phyloP scores from a whole-genome alignment of 1,284 basidiomycete species.

The Neotropicomus parvogracilis region DNA sequence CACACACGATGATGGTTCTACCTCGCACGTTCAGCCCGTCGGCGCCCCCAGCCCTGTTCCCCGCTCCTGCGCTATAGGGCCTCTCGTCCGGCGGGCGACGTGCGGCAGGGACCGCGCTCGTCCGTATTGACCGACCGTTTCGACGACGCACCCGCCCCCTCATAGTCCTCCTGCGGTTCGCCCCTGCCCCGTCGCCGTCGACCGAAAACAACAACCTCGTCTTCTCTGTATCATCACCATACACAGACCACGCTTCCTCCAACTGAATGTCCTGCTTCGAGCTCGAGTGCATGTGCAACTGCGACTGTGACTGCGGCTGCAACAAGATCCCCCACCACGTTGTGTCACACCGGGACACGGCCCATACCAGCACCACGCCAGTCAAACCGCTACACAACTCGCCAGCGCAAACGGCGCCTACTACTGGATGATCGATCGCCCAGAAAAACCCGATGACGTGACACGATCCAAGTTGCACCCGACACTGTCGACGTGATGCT shows the following conservation, averaged over 20 bases:
- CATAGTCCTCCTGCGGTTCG: not conserved
- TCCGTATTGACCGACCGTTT: slow-evolving; percentile 4
- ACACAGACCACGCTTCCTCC: slow-evolving; percentile 37
- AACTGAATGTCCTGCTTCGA: slow-evolving; percentile 46
- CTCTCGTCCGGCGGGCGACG: not conserved
- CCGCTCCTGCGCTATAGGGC: not conserved
- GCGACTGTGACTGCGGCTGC: no score
- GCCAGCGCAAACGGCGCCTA: slow-evolving; percentile 81
- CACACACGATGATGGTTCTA: slow-evolving; percentile 80
- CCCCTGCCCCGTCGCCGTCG: slow-evolving; percentile 20
- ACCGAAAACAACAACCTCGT: slow-evolving; percentile 18
- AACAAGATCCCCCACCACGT: slow-evolving; percentile 71
- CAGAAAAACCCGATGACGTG: slow-evolving; percentile 71
- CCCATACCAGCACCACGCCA: not conserved
- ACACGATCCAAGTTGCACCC: slow-evolving; percentile 64
- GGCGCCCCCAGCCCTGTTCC: not conserved
- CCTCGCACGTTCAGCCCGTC: slow-evolving; percentile 69
- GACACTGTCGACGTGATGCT: slow-evolving; percentile 64
- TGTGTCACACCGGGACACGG: slow-evolving; percentile 25
- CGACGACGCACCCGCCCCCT: not conserved
- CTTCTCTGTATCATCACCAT: slow-evolving; percentile 26
- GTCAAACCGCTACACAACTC: slow-evolving; percentile 23
- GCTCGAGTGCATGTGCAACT: no score
- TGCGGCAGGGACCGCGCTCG: not conserved
- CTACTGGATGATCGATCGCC: slow-evolving; percentile 73